These are phyloP conservation scores for Rostrohypoxylon terebratum DNA, from an alignment of 495 filamentous ascomycete genomes.

Conservation along the genomic window DNA sequence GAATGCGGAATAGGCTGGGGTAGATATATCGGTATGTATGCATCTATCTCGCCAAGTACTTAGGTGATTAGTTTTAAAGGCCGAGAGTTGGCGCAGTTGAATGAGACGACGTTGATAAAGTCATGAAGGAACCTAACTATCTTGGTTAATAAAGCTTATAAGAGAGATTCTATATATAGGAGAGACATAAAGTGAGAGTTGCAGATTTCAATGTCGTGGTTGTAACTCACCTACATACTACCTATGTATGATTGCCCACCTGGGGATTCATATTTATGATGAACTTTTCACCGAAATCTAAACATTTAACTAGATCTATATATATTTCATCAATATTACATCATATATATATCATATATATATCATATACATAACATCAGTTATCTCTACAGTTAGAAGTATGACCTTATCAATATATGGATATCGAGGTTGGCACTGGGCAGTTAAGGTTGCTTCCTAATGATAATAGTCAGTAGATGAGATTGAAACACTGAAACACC, in stretches of 20 bases:
- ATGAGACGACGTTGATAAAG: neutral
- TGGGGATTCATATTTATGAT: too few species aligned
- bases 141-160: neutral
- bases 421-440: neutral
- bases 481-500: constrained; percentile 10
- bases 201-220: neutral
- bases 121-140: neutral
- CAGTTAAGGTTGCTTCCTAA: neutral
- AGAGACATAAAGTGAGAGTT: neutral
- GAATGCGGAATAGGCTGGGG: constrained; percentile 2
- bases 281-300: too few species aligned
- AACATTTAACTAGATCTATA: too few species aligned
- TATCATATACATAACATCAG: too few species aligned
- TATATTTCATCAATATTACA: too few species aligned
- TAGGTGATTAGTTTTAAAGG: constrained; percentile 9
- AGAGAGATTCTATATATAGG: neutral
- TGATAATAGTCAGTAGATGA: too few species aligned
- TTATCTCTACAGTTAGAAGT: neutral
- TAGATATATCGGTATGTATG: neutral
- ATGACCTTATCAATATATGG: neutral
- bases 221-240: neutral
- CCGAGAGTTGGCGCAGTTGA: constrained; percentile 1
- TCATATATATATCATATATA: too few species aligned
- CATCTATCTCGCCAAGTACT: constrained; percentile 1
- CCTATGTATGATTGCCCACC: neutral